Evolutionary conservation across 1,139 yeast genomes (phyloP).

Genomic region (Magnusiomyces ingens): DNA sequence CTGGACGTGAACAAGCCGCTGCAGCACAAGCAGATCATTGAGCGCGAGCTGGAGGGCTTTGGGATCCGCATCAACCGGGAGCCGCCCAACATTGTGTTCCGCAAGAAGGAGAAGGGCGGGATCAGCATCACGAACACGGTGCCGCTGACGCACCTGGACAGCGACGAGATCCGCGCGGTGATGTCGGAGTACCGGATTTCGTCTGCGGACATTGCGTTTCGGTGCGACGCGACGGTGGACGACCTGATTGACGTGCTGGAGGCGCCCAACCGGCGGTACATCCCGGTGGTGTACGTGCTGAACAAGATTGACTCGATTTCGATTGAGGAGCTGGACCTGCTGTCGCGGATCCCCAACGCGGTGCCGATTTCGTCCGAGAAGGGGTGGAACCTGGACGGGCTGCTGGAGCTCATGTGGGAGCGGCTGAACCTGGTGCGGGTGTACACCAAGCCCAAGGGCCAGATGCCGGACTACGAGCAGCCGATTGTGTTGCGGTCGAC

Average conservation of each 20-base stretch:
- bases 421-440: conserved; percentile 84
- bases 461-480: conserved; percentile 84
- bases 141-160: conserved; percentile 83
- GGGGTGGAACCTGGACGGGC: conserved; percentile 95
- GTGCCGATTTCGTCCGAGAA: conserved; percentile 93
- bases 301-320: conserved; percentile 95
- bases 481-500: conserved; percentile 87
- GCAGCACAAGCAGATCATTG: conserved; percentile 88
- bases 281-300: conserved; percentile 89
- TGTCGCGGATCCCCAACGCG: conserved; percentile 90
- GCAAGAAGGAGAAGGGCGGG: conserved; percentile 94
- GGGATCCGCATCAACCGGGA: conserved; percentile 89
- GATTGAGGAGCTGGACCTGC: conserved; percentile 81
- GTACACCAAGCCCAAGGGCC: conserved; percentile 95
- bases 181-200: conserved; percentile 92
- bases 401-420: conserved; percentile 92
- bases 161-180: conserved; percentile 91
- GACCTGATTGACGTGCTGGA: conserved; percentile 93
- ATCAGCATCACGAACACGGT: conserved; percentile 88
- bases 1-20: conserved; percentile 94
- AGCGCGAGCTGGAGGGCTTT: conserved; percentile 91
- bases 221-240: conserved; percentile 97
- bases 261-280: conserved; percentile 80
- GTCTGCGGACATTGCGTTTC: conserved; percentile 92
- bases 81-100: conserved; percentile 87